Base-by-base conservation (phyloP, 2,329 filamentous ascomycete genomes). In the Podosphaera aphanis region DNA sequence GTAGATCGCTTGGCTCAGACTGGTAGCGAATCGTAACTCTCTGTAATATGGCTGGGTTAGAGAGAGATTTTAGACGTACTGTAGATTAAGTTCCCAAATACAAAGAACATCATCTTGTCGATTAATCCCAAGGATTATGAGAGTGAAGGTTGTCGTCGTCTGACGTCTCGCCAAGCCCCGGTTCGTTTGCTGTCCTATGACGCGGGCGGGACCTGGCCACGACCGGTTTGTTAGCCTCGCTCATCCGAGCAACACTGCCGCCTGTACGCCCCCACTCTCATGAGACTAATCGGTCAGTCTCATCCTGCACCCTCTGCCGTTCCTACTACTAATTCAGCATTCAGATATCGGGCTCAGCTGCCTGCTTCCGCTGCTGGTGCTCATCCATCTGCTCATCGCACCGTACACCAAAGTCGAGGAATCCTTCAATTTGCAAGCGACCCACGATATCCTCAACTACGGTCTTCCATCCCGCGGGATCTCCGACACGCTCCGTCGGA, bases 371-470 rank as follows among this genome's bases (percentile, higher is more conserved):
- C 60, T 67, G 2, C 59, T 78, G 29, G 67, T 83, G 53, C 60
- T 81, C 48, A 46, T 80, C 46, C 83, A 93, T 61, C 73, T 93
- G 46, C 57, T 75, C 49, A 60, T 76, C 20, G 75, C 86, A 10
- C 90, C 90, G 0, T 88, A 92, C 65, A 94, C 86, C 47, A 98
- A 98, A 62, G 90, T 98, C 49, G 90, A 98, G 62, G 90, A 98
- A 63, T 95, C 88, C 0, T 95, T 98, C 71, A 93, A 93, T 61
- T 75, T 95, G 48, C 90, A 98, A 61, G 90, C 90, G 5, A 73
- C 77, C 2, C 90, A 95, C 62, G 90, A 98, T 60, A 79, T 98
- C 31, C 62, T 93, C 49, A 71, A 73, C 33, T 84, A 90, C 59
- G 85, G 85, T 20, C 74, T 83, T 1, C 83, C 83, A 0, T 69